Evolutionary conservation across 148 eudicot species (phyloP).

Genomic region (Arctostaphylos glauca): DNA sequence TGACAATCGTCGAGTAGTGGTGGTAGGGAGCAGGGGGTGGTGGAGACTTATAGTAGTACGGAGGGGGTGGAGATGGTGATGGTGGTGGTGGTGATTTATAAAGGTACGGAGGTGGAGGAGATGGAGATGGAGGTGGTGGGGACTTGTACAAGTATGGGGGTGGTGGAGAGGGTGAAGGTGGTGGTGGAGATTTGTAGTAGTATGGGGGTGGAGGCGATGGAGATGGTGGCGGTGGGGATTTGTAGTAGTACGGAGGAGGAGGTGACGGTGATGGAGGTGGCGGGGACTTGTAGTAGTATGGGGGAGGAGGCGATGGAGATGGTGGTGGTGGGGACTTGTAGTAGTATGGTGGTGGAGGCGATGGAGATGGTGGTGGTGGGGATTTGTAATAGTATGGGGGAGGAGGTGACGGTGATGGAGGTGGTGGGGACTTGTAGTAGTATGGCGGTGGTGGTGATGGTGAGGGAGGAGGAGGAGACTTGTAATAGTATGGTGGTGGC

Average conservation of each 20-base stretch:
- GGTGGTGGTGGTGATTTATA: slow-evolving; percentile 35
- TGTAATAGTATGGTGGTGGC: neutral
- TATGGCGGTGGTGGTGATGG: neutral
- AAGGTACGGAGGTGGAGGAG: slow-evolving; percentile 35
- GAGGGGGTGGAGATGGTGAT: slow-evolving; percentile 27
- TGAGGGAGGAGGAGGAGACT: slow-evolving; percentile 33
- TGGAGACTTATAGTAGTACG: slow-evolving; percentile 22
- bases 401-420: slow-evolving; percentile 6
- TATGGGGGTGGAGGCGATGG: neutral
- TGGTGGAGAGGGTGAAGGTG: slow-evolving; percentile 31
- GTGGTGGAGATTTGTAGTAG: neutral
- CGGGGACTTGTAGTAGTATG: too few relatives aligned
- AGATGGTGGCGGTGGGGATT: neutral
- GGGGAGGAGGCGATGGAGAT: neutral
- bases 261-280: neutral
- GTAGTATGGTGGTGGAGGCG: slow-evolving; percentile 34
- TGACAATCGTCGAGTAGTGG: slow-evolving; percentile 29
- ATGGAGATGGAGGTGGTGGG: slow-evolving; percentile 4
- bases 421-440: neutral
- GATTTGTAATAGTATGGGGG: slow-evolving; percentile 30
- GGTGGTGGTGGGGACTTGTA: slow-evolving; percentile 22
- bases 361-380: slow-evolving; percentile 26
- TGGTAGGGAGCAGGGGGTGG: slow-evolving; percentile 32
- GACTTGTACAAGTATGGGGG: slow-evolving; percentile 31
- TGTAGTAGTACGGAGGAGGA: too few relatives aligned